Conservation (phyloP, 768 basidiomycete genomes). For the Pseudohyphozyma bogoriensis region DNA sequence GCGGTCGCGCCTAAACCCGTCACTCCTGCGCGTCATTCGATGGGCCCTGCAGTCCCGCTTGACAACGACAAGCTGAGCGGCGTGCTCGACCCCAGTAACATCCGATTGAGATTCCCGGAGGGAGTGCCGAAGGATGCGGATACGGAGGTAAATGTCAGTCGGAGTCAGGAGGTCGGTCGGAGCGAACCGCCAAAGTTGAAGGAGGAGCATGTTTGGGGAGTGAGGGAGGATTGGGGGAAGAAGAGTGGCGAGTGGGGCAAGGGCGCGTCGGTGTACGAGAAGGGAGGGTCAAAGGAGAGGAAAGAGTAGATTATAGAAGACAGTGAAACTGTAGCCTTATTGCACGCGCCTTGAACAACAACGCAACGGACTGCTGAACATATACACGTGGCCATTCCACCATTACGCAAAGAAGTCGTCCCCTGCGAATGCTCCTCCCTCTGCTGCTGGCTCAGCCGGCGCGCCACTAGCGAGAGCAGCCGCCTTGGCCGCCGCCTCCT, state of each 20-base stretch:
- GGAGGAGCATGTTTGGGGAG: constrained; percentile 26
- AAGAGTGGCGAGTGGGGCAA: constrained; percentile 20
- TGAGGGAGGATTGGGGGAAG: constrained; percentile 23
- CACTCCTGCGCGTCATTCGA: background rate
- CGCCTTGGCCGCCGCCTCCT: constrained; percentile 1
- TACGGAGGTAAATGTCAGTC: constrained; percentile 13
- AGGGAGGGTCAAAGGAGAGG: background rate
- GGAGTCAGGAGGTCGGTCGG: background rate
- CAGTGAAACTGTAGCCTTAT: too few relatives aligned
- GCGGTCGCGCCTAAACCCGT: background rate
- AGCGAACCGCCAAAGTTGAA: constrained; percentile 2
- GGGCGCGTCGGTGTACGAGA: constrained; percentile 17
- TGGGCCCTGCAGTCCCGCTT: constrained; percentile 3
- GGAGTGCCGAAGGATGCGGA: constrained; percentile 3
- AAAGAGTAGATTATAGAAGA: background rate
- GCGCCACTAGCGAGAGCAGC: too few relatives aligned
- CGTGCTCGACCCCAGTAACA: constrained; percentile 15
- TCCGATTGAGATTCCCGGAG: constrained; percentile 8
- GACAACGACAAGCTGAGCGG: constrained; percentile 4
- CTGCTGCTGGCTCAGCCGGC: too few relatives aligned
- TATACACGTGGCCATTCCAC: too few relatives aligned
- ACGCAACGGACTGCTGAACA: too few relatives aligned
- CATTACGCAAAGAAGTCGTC: too few relatives aligned
- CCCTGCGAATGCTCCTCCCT: too few relatives aligned
- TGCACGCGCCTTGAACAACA: too few relatives aligned